phyloP scores from a whole-genome alignment of 805 yeast species.

The Monosporozyma aerobia region DNA sequence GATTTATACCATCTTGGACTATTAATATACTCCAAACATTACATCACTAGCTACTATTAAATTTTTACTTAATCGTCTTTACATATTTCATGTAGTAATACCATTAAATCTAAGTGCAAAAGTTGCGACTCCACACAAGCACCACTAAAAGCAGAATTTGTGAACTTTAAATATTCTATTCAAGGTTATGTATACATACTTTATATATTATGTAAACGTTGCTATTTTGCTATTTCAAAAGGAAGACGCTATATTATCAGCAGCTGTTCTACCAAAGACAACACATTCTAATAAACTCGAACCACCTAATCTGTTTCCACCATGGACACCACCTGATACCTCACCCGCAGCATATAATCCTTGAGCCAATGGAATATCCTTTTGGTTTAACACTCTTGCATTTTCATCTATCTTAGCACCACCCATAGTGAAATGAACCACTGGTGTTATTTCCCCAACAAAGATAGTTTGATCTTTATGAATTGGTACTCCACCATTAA shows the following conservation, averaged over 20 bases:
- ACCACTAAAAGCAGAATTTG: no score
- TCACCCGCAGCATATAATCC: constrained; percentile 60
- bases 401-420: constrained; percentile 49
- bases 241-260: constrained; percentile 23
- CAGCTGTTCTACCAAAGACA: constrained; percentile 49
- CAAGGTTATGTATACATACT: background rate
- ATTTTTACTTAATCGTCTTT: no score
- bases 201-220: background rate
- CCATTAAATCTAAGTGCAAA: background rate
- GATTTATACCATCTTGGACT: no score
- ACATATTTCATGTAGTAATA: no score
- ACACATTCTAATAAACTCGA: constrained; percentile 51
- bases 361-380: constrained; percentile 27
- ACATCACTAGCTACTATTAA: no score
- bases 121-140: no score
- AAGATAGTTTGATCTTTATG: constrained; percentile 27
- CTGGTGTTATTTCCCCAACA: constrained; percentile 50
- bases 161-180: background rate
- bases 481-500: constrained; percentile 24
- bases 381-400: constrained; percentile 33
- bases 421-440: constrained; percentile 60
- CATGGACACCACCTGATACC: constrained; percentile 62
- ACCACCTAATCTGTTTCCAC: constrained; percentile 52
- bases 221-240: background rate
- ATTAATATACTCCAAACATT: no score